Percentiles rank a stretch among this genome's conserved stretches.
phyloP scores from a whole-genome alignment of 805 yeast genomes.

The Cyberlindnera mrakii region DNA sequence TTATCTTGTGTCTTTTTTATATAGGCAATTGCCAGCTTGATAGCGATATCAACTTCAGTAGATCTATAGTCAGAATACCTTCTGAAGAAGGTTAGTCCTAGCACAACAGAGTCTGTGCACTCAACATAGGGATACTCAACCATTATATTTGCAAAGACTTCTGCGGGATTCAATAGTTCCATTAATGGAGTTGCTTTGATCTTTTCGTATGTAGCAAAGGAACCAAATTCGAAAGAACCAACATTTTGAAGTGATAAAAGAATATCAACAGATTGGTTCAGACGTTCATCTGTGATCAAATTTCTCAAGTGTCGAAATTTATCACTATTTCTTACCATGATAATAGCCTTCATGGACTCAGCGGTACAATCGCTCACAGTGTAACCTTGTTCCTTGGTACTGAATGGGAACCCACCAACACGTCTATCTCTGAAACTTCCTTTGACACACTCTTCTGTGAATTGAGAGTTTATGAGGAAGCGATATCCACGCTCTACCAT shows the following conservation, averaged over 20 bases:
- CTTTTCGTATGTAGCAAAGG: conserved; percentile 86
- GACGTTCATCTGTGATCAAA: conserved; percentile 46
- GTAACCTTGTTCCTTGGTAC: conserved; percentile 93
- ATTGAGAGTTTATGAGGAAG: conserved; percentile 78
- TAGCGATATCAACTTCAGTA: conserved; percentile 61
- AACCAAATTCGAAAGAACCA: conserved; percentile 77
- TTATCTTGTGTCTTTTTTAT: conserved; percentile 59
- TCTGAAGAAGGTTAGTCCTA: conserved; percentile 79
- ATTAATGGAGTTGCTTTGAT: conserved; percentile 74
- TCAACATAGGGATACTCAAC: conserved; percentile 98
- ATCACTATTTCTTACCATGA: conserved; percentile 77
- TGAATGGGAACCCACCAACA: conserved; percentile 92
- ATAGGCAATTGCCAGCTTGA: conserved; percentile 66
- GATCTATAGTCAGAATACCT: conserved; percentile 58
- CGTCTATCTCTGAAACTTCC: conserved; percentile 82
- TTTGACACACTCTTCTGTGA: conserved; percentile 67
- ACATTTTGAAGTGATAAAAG: conserved; percentile 71
- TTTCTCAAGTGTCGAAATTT: conserved; percentile 40
- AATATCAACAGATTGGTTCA: conserved; percentile 71
- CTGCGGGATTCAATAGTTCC: conserved; percentile 89
- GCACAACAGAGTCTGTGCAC: conserved; percentile 91
- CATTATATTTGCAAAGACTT: conserved; percentile 97
- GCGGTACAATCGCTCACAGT: conserved; percentile 97
- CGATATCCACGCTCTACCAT: conserved; percentile 59
- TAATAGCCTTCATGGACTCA: conserved; percentile 86